Evolutionary conservation across 2,329 filamentous ascomycete genomes (phyloP), one percentile per base, ranked within the genome.

Genomic region (Blastomyces silverae): DNA sequence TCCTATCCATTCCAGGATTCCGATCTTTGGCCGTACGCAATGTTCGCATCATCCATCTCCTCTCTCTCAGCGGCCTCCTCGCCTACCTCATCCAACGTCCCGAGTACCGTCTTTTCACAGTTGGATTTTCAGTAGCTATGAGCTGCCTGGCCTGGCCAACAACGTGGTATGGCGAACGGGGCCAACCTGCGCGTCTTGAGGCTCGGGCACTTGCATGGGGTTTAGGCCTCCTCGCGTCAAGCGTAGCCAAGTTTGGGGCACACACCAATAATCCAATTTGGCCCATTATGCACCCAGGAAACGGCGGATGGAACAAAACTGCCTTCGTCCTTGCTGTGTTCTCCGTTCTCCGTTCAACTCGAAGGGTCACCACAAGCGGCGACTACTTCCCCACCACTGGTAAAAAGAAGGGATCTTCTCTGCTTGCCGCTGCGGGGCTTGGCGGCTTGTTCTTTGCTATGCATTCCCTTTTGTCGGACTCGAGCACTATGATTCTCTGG

Each of bases 401-500:
- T n/a, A 82, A 81, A 66, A 84, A 85, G 65, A 84, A 85, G 65
- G 86, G 89, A 0, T 92, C 90, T 20, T 83, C 87, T 0, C 69
- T 88, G 7, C 81, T 96, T 55, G 86, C 91, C 39, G 89, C 87
- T 11, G 78, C 94, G 60, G 91, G 94, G 66, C 77, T 97, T 64
- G 92, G 86, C 31, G 93, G 92, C 39, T 77, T 97, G 8, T 83
- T 97, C 73, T 99, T 99, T 72, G 90, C 85, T 5, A 83, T 97
- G 73, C 94, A 97, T 75, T 97, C 92, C 0, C 82, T 99, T 11
- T 84, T 99, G 13, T 97, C 94, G 0, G 94, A 99, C 75, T 96
- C 92, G 0, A 97, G 94, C 80, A 99, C 94, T 63, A 97, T 99
- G 92, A 97, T 97, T 65, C 83, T 92, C 20, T 99, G 94, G 94